phyloP scores from a whole-genome alignment of 208 protist genomes.

The Acanthamoeba quina region DNA sequence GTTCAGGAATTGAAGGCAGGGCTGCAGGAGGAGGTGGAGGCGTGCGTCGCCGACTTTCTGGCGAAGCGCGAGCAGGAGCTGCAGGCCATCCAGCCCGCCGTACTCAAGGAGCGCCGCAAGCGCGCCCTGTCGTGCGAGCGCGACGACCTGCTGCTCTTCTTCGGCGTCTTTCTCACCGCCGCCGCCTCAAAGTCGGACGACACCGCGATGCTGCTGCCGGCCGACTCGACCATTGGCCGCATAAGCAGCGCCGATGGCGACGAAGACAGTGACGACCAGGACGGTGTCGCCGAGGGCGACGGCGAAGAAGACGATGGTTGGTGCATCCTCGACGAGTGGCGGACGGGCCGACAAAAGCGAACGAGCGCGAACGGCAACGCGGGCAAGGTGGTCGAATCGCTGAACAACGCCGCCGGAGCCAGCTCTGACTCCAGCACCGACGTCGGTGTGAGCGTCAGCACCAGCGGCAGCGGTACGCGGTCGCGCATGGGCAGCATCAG shows the following conservation, averaged over 20 bases:
- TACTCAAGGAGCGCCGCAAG: conserved; percentile 24
- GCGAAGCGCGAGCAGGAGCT: conserved; percentile 60
- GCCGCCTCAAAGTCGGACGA: not conserved
- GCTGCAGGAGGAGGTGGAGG: conserved; percentile 59
- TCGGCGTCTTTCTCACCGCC: conserved; percentile 47
- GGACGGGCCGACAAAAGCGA: not conserved
- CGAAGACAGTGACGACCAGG: not conserved
- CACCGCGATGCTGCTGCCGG: not conserved
- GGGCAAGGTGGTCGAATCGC: not conserved
- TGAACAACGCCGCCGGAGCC: too few relatives aligned
- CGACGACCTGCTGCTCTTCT: conserved; percentile 50
- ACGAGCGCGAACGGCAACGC: not conserved
- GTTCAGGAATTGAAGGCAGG: conserved; percentile 43
- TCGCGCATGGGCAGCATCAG: not conserved
- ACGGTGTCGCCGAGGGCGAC: not conserved
- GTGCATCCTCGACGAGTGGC: conserved; percentile 55
- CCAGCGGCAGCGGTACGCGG: not conserved
- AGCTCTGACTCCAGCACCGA: not conserved
- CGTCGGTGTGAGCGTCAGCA: not conserved
- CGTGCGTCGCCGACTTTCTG: conserved; percentile 42
- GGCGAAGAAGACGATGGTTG: conserved; percentile 30
- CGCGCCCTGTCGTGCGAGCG: conserved; percentile 8
- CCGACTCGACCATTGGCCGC: not conserved
- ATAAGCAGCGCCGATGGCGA: not conserved
- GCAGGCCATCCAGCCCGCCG: conserved; percentile 14